Percentiles rank a stretch among this genome's conserved stretches.
Conservation (phyloP, 2,329 filamentous ascomycete genomes). For the Tolypocladium cylindrosporum region DNA sequence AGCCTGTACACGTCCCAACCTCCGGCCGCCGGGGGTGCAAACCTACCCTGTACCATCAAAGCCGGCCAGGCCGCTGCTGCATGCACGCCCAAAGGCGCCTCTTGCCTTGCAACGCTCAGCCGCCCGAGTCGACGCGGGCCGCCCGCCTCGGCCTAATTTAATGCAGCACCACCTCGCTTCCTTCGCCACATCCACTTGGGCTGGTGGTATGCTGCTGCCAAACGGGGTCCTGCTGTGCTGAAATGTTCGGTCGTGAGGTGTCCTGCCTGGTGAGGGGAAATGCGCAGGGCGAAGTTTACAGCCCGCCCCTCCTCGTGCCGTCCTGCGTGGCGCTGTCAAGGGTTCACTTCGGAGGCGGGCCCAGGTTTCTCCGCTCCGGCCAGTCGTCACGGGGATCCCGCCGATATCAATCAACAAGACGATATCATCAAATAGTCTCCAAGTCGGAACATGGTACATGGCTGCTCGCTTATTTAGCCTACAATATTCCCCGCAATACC, state of each 20-base stretch:
- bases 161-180: background rate
- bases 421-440: background rate
- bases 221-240: conserved; percentile 24
- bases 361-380: background rate
- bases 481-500: background rate
- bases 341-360: background rate
- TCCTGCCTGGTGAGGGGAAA: conserved; percentile 22
- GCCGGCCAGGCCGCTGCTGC: background rate
- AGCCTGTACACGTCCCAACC: background rate
- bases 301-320: conserved; percentile 1
- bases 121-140: background rate
- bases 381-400: too few species aligned
- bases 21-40: background rate
- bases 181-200: background rate
- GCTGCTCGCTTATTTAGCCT: background rate
- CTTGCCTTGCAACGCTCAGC: background rate
- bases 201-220: background rate
- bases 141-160: background rate
- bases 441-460: background rate
- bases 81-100: background rate
- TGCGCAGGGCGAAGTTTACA: conserved; percentile 17
- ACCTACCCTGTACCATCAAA: background rate
- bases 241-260: conserved; percentile 32
- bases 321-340: background rate
- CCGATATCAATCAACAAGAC: too few species aligned